phyloP scores from a whole-genome alignment of 768 basidiomycete genomes.

The Suillus ampliporus region DNA sequence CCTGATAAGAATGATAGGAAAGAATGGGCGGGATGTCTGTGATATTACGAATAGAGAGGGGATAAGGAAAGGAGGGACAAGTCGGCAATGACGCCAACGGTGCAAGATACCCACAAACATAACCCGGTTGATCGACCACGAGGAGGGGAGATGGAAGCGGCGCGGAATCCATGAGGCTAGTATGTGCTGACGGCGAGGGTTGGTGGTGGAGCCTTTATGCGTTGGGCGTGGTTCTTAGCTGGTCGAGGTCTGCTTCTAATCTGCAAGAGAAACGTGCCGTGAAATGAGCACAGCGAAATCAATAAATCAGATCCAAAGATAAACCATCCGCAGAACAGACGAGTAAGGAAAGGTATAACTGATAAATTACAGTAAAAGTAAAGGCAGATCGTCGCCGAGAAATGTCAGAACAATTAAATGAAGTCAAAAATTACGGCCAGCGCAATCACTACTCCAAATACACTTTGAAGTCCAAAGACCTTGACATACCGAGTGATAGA shows the following conservation, averaged over 20 bases:
- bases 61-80: constrained; percentile 1
- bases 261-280: constrained; percentile 46
- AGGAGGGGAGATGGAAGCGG: constrained; percentile 30
- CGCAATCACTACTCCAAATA: constrained; percentile 54
- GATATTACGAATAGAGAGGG: constrained; percentile 7
- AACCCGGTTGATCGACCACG: constrained; percentile 24
- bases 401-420: constrained; percentile 37
- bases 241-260: constrained; percentile 71
- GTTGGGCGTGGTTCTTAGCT: constrained; percentile 43
- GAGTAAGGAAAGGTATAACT: constrained; percentile 19
- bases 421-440: constrained; percentile 62
- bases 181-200: constrained; percentile 13
- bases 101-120: constrained; percentile 19
- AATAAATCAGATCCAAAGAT: constrained; percentile 43
- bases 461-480: constrained; percentile 63
- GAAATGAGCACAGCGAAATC: constrained; percentile 31
- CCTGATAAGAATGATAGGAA: constrained; percentile 27
- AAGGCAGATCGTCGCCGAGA: constrained; percentile 16
- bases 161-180: constrained; percentile 44
- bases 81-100: neutral
- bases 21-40: neutral
- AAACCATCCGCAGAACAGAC: constrained; percentile 16
- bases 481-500: constrained; percentile 79
- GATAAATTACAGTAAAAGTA: constrained; percentile 23
- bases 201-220: constrained; percentile 20